Evolutionary conservation across 208 protist species (phyloP).

Genomic region (Crithidia fasciculata): DNA sequence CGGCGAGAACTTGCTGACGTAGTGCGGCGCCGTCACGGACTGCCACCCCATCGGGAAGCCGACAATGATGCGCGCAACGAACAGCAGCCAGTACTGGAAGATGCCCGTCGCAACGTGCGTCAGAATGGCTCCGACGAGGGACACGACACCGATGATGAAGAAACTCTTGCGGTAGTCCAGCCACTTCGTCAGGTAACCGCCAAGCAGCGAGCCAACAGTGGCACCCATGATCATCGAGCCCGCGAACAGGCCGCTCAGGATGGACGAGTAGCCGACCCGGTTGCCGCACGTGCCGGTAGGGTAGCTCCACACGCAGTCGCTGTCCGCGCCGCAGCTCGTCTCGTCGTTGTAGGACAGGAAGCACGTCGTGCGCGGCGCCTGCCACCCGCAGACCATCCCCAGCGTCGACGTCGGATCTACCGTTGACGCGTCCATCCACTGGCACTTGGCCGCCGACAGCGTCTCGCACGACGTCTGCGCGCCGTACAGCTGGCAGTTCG

Average conservation of each 20-base stretch:
- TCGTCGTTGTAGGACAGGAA: conserved; percentile 35
- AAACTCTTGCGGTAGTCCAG: conserved; percentile 51
- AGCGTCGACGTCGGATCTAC: conserved; percentile 10
- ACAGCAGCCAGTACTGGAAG: conserved; percentile 54
- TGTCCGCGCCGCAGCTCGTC: conserved; percentile 20
- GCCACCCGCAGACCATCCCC: conserved; percentile 34
- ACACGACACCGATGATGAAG: conserved; percentile 44
- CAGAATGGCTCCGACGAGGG: conserved; percentile 29
- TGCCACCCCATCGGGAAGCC: conserved; percentile 52
- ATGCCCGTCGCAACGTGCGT: conserved; percentile 42
- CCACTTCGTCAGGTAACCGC: conserved; percentile 38
- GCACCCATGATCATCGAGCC: conserved; percentile 66
- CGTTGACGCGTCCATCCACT: conserved; percentile 25
- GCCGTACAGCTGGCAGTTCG: conserved; percentile 55
- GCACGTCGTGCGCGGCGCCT: conserved; percentile 39
- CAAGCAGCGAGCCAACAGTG: conserved; percentile 48
- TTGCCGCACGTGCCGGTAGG: conserved; percentile 33
- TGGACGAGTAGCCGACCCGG: conserved; percentile 45
- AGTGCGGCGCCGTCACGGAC: conserved; percentile 44
- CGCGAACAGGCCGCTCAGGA: conserved; percentile 58
- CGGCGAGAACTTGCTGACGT: conserved; percentile 49
- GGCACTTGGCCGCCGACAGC: conserved; percentile 32
- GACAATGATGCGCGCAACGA: conserved; percentile 54
- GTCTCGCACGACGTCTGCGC: conserved; percentile 31
- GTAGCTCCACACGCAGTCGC: conserved; percentile 47